phyloP scores from a whole-genome alignment of 2,329 filamentous ascomycete genomes.

The Teratosphaeria nubilosa region DNA sequence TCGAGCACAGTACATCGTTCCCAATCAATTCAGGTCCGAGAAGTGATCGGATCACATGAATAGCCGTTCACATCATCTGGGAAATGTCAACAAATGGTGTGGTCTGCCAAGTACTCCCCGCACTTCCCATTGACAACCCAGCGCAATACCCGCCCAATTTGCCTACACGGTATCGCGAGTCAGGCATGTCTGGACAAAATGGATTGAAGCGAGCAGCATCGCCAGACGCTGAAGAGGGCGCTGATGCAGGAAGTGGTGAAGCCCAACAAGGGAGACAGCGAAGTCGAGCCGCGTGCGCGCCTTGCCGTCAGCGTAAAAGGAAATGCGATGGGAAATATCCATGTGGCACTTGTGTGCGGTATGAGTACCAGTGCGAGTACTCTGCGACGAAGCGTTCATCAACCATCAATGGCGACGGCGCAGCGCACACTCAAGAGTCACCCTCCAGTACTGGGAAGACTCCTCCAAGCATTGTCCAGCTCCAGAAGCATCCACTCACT shows the following conservation, averaged over 20 bases:
- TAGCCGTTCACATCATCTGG: too few relatives aligned
- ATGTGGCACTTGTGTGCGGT: conserved; percentile 25
- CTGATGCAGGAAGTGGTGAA: conserved; percentile 3
- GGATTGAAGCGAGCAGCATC: conserved; percentile 15
- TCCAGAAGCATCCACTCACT: conserved; percentile 25
- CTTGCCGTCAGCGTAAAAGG: conserved; percentile 21
- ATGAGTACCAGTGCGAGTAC: conserved; percentile 27
- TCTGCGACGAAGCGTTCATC: conserved; percentile 20
- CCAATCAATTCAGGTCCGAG: too few relatives aligned
- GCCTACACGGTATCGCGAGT: background rate
- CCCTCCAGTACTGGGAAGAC: conserved; percentile 8
- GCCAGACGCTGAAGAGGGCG: conserved; percentile 9
- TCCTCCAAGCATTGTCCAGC: conserved; percentile 20
- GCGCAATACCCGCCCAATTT: background rate
- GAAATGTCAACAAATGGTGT: too few relatives aligned
- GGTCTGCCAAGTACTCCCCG: too few relatives aligned
- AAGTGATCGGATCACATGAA: too few relatives aligned
- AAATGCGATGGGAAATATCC: conserved; percentile 21
- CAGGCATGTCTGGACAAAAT: conserved; percentile 5
- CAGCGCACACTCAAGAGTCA: conserved; percentile 10
- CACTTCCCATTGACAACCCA: background rate
- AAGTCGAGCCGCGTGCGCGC: conserved; percentile 25
- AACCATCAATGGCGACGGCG: conserved; percentile 14
- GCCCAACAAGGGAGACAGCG: conserved; percentile 21
- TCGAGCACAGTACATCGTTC: too few relatives aligned